A percentile compares a stretch with the other conserved stretches of the same genome.
phyloP scores from a whole-genome alignment of 2,329 filamentous ascomycete genomes.

The Aspergillus thermomutatus region DNA sequence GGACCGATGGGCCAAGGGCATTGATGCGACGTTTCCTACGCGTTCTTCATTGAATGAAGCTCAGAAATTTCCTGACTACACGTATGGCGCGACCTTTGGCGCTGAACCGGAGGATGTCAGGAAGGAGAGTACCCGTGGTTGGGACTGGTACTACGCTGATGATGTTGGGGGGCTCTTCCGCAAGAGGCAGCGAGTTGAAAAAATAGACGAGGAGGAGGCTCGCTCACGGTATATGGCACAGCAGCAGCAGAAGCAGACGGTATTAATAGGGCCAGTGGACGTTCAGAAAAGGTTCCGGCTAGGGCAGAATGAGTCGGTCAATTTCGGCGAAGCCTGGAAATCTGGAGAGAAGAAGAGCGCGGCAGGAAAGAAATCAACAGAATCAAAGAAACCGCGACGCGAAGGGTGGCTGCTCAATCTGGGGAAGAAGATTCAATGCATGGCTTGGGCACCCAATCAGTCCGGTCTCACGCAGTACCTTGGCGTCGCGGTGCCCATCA shows the following conservation, averaged over 20 bases:
- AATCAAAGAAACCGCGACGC: slow-evolving; percentile 24
- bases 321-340: slow-evolving; percentile 47
- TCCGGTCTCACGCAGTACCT: slow-evolving; percentile 53
- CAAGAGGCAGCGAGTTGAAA: slow-evolving; percentile 37
- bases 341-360: neutral
- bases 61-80: slow-evolving; percentile 30
- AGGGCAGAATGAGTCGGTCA: slow-evolving; percentile 39
- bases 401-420: slow-evolving; percentile 56
- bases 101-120: slow-evolving; percentile 39
- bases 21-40: slow-evolving; percentile 51
- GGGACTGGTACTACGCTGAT: slow-evolving; percentile 53
- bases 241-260: slow-evolving; percentile 32
- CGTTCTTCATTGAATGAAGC: slow-evolving; percentile 34
- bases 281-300: slow-evolving; percentile 45
- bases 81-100: slow-evolving; percentile 43
- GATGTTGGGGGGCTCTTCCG: slow-evolving; percentile 42
- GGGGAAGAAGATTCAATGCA: slow-evolving; percentile 51
- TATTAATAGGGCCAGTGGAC: slow-evolving; percentile 51
- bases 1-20: slow-evolving; percentile 46
- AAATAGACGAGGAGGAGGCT: slow-evolving; percentile 37
- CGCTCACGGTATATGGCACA: slow-evolving; percentile 41
- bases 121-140: slow-evolving; percentile 46
- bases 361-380: slow-evolving; percentile 4
- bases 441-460: slow-evolving; percentile 47
- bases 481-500: slow-evolving; percentile 45